Conservation (phyloP, 345 rosid species). For the Gossypium longicalyx region DNA sequence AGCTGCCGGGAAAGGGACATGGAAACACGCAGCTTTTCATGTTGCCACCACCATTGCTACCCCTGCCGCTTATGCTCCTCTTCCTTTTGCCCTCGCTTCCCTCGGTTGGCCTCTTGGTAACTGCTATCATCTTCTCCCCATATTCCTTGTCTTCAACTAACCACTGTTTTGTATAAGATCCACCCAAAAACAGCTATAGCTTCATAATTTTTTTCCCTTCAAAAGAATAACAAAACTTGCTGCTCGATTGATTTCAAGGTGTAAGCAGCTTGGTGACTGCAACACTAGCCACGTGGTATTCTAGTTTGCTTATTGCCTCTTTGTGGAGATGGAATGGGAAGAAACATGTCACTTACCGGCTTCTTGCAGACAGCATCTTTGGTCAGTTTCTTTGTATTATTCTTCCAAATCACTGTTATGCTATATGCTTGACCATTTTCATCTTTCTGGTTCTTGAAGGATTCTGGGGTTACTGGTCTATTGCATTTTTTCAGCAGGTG, state of each 20-base stretch:
- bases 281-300: conserved; percentile 50
- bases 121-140: neutral
- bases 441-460: conserved; percentile 34
- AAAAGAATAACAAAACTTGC: neutral
- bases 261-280: conserved; percentile 44
- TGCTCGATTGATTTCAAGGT: conserved; percentile 23
- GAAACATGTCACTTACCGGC: conserved; percentile 42
- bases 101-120: conserved; percentile 54
- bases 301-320: conserved; percentile 43
- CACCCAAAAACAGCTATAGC: neutral
- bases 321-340: conserved; percentile 51
- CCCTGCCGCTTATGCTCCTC: conserved; percentile 54
- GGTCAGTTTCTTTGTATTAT: conserved; percentile 24
- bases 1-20: conserved; percentile 36
- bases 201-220: neutral
- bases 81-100: conserved; percentile 55
- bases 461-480: conserved; percentile 46
- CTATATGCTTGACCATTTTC: conserved; percentile 11
- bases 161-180: neutral
- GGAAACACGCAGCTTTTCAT: conserved; percentile 59
- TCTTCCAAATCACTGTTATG: neutral
- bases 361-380: conserved; percentile 48
- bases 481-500: conserved; percentile 51
- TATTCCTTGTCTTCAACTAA: too few species aligned
- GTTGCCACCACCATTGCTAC: conserved; percentile 55